Base-by-base conservation (phyloP, 495 filamentous ascomycete genomes). In the Rhypophila decipiens region DNA sequence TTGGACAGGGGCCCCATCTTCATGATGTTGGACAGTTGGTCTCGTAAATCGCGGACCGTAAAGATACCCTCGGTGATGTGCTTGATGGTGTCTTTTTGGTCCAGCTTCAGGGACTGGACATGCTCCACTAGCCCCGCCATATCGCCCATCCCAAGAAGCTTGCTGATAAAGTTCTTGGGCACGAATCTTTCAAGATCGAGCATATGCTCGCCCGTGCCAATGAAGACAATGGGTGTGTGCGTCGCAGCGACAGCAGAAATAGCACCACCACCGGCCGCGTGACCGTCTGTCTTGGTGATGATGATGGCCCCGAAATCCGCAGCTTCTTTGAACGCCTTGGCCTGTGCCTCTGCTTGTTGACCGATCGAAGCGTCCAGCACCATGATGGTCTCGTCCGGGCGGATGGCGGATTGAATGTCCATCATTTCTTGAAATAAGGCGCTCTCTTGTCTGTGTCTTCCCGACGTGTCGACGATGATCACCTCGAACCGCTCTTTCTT, bases 51-150 rank as follows among this genome's bases (percentile, higher is more conserved):
- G 41, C 93, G 85, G 39, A 99, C 68, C 0, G 94, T 96, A 70
- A 97, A 99, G 51, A 95, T 89, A 40, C 93, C 93, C 59, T 95
- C 90, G 9, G 86, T 83, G 49, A 99, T 90, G 67, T 99, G 90
- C 75, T 97, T 97, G 78, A 97, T 96, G 11, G 93, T 96, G 53
- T 96, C 93, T 69, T 97, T 96, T 44, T 95, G 90, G 61, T 99
- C 90, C 34, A 96, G 80, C 63, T 96, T 97, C 40, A 97, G 75
- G n/a, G 81, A 85, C 62, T 99, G 93, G 2, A 99, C 94, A 58
- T 97, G 94, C 70, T 99, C 93, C 8, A 97, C 87, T 21, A 99
- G 68, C 1, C 94, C 91, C 27, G 85, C 83, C 77, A 98, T 89
- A 69, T 98, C 93, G 24, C 93, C 93, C 93, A 97, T 96, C 35